A percentile compares a stretch with the other conserved stretches of the same genome.
phyloP scores from a whole-genome alignment of 2,329 filamentous ascomycete species.

The Calonectria ilicicola region DNA sequence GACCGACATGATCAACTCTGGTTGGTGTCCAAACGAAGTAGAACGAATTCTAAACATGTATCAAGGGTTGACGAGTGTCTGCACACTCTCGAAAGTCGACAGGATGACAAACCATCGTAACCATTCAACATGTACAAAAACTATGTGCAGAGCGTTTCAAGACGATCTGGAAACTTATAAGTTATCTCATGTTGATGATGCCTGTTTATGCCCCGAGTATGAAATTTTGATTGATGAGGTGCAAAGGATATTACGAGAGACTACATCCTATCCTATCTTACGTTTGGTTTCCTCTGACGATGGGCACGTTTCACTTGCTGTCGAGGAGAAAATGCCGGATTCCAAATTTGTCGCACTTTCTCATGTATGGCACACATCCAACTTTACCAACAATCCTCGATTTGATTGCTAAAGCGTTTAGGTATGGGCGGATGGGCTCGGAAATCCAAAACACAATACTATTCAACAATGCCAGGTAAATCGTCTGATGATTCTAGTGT shows the following conservation, averaged over 20 bases:
- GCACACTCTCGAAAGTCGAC: background rate
- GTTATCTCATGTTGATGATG: background rate
- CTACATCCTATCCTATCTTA: background rate
- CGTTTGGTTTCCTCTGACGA: background rate
- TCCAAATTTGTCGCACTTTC: background rate
- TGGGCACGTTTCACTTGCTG: background rate
- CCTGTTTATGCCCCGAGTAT: background rate
- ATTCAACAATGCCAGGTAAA: slow-evolving; percentile 1
- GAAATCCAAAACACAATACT: background rate
- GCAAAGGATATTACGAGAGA: background rate
- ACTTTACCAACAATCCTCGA: background rate
- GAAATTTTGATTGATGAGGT: background rate
- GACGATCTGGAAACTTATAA: background rate
- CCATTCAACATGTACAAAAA: background rate
- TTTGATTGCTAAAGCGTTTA: background rate
- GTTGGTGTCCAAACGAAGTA: background rate
- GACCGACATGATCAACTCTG: background rate
- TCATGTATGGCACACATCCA: background rate
- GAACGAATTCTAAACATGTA: background rate
- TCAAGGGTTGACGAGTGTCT: background rate
- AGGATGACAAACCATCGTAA: background rate
- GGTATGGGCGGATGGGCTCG: background rate
- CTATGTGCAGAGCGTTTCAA: background rate
- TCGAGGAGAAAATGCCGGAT: background rate
- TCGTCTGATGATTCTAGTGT: background rate